Percentiles rank a stretch among this genome's conserved stretches.
phyloP scores from a whole-genome alignment of 2,329 filamentous ascomycete species.

The Penicillium sp. region DNA sequence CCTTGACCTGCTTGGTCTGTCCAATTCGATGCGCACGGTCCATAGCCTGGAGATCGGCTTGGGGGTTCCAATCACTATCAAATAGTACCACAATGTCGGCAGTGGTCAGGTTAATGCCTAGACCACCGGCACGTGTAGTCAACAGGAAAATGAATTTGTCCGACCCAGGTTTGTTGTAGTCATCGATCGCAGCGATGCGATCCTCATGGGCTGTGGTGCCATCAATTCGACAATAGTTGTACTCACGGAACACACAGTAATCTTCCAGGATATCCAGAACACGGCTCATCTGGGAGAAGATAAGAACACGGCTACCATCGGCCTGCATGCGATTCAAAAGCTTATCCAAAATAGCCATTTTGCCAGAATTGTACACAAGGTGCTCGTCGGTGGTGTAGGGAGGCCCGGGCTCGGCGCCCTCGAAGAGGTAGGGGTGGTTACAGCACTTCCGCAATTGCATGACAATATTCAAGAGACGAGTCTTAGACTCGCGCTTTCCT shows the following conservation, averaged over 20 bases:
- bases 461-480: constrained; percentile 93
- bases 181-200: constrained; percentile 94
- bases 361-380: constrained; percentile 86
- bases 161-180: constrained; percentile 94
- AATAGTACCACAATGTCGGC: constrained; percentile 96
- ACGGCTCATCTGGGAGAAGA: constrained; percentile 99
- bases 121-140: constrained; percentile 89
- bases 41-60: constrained; percentile 98
- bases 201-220: constrained; percentile 96
- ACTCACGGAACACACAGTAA: constrained; percentile 94
- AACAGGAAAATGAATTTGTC: constrained; percentile 97
- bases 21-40: constrained; percentile 97
- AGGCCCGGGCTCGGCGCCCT: constrained; percentile 93
- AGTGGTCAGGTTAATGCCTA: constrained; percentile 93
- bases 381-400: constrained; percentile 99
- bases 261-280: constrained; percentile 95
- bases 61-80: constrained; percentile 98
- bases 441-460: constrained; percentile 99
- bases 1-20: constrained; percentile 95
- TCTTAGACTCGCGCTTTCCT: constrained; percentile 97
- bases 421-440: constrained; percentile 97
- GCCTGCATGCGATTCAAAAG: constrained; percentile 78
- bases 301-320: constrained; percentile 91
- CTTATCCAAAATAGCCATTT: constrained; percentile 97
- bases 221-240: constrained; percentile 96